Percentiles rank a stretch among this genome's conserved stretches.
These are phyloP conservation scores for Zasmidium cellare DNA, from an alignment of 2,329 filamentous ascomycete genomes.

Conservation along the genomic window DNA sequence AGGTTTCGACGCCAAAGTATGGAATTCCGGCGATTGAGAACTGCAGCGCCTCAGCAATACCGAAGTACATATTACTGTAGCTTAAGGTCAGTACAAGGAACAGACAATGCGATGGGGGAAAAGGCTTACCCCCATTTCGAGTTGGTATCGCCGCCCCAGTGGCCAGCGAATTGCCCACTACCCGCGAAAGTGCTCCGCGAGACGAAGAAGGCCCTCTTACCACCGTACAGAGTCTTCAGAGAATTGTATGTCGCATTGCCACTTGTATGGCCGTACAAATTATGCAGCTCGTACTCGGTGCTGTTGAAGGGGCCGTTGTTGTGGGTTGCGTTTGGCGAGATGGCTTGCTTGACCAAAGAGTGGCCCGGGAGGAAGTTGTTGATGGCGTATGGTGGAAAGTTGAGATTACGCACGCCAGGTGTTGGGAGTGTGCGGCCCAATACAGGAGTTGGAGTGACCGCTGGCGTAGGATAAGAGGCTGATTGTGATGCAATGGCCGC, in stretches of 20 bases:
- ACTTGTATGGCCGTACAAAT: constrained; percentile 29
- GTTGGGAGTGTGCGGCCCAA: constrained; percentile 24
- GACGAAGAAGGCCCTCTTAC: constrained; percentile 29
- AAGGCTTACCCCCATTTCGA: constrained; percentile 26
- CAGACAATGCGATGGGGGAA: no score
- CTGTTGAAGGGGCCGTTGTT: constrained; percentile 23
- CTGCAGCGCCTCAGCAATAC: constrained; percentile 29
- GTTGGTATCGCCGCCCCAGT: constrained; percentile 34
- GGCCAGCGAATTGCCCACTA: constrained; percentile 22
- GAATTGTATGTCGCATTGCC: constrained; percentile 30
- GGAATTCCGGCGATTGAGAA: constrained; percentile 30
- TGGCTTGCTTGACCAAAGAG: constrained; percentile 23
- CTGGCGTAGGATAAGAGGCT: constrained; percentile 18
- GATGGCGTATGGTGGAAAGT: constrained; percentile 27
- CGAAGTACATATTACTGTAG: constrained; percentile 27
- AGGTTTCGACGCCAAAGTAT: constrained; percentile 33
- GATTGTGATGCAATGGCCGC: constrained; percentile 21
- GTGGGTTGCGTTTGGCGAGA: constrained; percentile 31
- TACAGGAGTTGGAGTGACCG: constrained; percentile 14
- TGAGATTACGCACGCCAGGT: constrained; percentile 24
- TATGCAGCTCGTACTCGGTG: constrained; percentile 32
- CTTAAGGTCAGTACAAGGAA: no score
- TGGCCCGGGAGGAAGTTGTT: constrained; percentile 28
- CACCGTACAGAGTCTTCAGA: constrained; percentile 24
- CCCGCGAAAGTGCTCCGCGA: constrained; percentile 31